Base-by-base conservation (phyloP, 768 basidiomycete genomes). In the Hericium coralloides region DNA sequence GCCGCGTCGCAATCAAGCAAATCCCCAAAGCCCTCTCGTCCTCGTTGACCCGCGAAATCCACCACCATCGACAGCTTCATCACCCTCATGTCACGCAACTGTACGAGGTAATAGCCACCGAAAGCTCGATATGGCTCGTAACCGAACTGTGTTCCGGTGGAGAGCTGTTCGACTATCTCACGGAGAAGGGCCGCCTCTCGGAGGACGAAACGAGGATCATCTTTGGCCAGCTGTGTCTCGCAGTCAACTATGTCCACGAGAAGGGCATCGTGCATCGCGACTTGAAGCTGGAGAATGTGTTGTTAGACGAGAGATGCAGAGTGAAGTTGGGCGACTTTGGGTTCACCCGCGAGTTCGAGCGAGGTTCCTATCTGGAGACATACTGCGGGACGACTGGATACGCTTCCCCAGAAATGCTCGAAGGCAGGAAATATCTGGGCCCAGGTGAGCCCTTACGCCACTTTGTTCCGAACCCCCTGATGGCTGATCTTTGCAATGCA, bases 91-190 rank as follows among this genome's bases (percentile, higher is more conserved):
- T 99, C 65, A 91, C 93, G 14, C 93, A 95, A 67, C 85, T 98
- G 72, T 97, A 90, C 75, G 95, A 99, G 73, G 92, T 98, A 67
- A 90, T 98, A 68, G 97, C 97, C 9, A 98, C 97, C 1, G 97
- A 99, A 72, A 81, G 83, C 23, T 81, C 83, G 61, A 95, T 99
- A 67, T 98, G 94, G 93, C 92, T 99, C 57, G 88, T 99, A 45
- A 92, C 94, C 15, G 97, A 99, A 68, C 84, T 99, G 37, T 98
- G 97, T 71, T 87, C 84, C 48, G 97, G 97, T 10, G 97, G 97
- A 41, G 97, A 99, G 70, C 81, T 99, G 26, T 99, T 98, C 71
- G 97, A 98, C 72, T 98, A 98, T 67, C 85, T 99, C 22, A 92
- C 89, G 14, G 97, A 99, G 76, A 91, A 95, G 64, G 92, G 93